Conservation (phyloP, 2,329 filamentous ascomycete species). For the Ploettnerulaceae sp. region DNA sequence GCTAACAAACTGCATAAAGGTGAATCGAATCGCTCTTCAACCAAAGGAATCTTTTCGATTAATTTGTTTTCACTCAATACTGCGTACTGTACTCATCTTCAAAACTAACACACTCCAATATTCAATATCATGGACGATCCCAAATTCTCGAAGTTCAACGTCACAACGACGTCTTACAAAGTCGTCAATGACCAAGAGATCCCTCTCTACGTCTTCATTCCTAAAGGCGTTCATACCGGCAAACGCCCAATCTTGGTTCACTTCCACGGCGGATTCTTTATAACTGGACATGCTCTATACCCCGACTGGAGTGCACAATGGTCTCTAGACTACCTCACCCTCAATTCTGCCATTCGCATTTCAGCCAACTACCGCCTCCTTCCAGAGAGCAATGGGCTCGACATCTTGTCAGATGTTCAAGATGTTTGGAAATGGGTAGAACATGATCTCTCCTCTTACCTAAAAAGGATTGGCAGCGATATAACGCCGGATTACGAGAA, state of each 20-base stretch:
- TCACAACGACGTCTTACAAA: conserved; percentile 22
- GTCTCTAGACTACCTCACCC: conserved; percentile 18
- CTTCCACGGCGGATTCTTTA: conserved; percentile 24
- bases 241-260: conserved; percentile 19
- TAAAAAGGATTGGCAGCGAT: conserved; percentile 12
- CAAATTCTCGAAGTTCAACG: conserved; percentile 18
- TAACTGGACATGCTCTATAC: conserved; percentile 18
- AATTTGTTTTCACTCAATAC: background rate
- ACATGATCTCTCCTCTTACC: conserved; percentile 17
- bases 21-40: too few relatives aligned
- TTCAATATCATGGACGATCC: conserved; percentile 4
- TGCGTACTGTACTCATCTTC: background rate
- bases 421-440: conserved; percentile 46
- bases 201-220: conserved; percentile 19
- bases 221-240: conserved; percentile 16
- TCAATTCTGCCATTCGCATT: conserved; percentile 35
- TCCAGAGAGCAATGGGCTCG: conserved; percentile 44
- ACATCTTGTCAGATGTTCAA: conserved; percentile 44
- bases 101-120: background rate
- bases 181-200: conserved; percentile 23
- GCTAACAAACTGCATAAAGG: too few relatives aligned
- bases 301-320: conserved; percentile 32
- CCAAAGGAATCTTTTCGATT: too few relatives aligned
- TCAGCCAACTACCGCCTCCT: conserved; percentile 47
- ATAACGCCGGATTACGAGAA: conserved; percentile 19